Evolutionary conservation across 371 early-diverging fungal genomes (phyloP), one percentile per base, ranked within the genome.

Genomic region (Dinochytrium kinnereticum): DNA sequence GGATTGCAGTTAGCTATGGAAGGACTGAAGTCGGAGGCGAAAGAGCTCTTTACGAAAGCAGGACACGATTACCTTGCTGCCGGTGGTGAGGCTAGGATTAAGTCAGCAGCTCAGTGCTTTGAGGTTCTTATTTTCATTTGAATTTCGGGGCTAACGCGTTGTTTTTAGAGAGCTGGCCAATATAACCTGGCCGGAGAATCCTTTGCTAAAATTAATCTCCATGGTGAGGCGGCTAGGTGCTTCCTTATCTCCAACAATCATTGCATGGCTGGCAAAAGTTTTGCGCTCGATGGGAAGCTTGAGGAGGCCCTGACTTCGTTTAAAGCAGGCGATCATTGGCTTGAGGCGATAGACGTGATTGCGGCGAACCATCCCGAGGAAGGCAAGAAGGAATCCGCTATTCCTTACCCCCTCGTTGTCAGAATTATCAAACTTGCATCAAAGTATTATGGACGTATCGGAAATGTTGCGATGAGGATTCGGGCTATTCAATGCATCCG

Each of bases 41-140:
- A n/a, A 7, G 37, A 37, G n/a, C 7, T 5, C 5, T 51, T 49
- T 24, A 5, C 2, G 17, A 24, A 3, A 30, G 51, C 50, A 49
- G 68, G 37, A 31, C 17, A 40, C 28, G 10, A 15, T 37, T 51
- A 26, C 31, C 3, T 10, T n/a, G 31, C 17, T 5, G 21, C 49
- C 7, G 68, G 68, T 30, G 34, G 64, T 5, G 19, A 7, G 7
- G 10, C 59, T 37, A 67, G 51, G 39, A 67, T 17, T 19, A 51
- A 67, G 33, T 49, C 68, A 13, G 68, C 68, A 50, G 68, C 49
- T 10, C 39, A 2, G 10, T 51, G 40, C 24, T 67, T 17, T 44
- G 51, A 67, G 68, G 68, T 64, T 31, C 7, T 10, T 30, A 31
- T 38, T 64, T 36, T 15, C 13, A 19, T 57, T 13, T 17, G 10